These are phyloP conservation scores for Globisporangium iwayamae DNA, from an alignment of 352 stramenopile species.

Conservation along the genomic window DNA sequence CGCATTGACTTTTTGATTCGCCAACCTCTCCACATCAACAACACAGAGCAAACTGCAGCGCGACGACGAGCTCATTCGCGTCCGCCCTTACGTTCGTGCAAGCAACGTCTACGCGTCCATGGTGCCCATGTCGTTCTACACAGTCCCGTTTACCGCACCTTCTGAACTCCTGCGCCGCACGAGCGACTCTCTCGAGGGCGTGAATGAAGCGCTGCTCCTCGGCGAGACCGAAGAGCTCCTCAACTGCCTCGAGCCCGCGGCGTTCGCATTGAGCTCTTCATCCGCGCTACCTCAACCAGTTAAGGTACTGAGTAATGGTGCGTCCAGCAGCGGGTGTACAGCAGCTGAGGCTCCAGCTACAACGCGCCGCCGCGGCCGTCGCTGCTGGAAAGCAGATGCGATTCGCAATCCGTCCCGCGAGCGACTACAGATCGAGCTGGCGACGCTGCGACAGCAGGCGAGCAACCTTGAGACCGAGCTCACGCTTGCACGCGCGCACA, in stretches of 20 bases:
- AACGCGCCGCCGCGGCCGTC: neutral
- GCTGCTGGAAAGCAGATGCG: constrained; percentile 1
- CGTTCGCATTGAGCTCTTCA: constrained; percentile 4
- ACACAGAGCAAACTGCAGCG: neutral
- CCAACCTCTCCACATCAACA: neutral
- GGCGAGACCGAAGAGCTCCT: constrained; percentile 14
- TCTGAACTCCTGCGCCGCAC: neutral
- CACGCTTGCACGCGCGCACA: constrained; percentile 3
- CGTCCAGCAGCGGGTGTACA: no score
- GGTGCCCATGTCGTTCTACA: neutral
- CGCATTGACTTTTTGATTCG: no score
- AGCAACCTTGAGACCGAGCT: constrained; percentile 10
- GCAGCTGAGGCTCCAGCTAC: neutral
- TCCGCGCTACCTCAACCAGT: no score
- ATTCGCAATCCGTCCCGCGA: constrained; percentile 14
- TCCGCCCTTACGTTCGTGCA: no score
- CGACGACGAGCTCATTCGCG: neutral
- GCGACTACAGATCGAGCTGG: constrained; percentile 13
- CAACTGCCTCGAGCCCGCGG: constrained; percentile 11
- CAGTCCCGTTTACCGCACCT: neutral
- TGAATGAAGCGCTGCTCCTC: constrained; percentile 13
- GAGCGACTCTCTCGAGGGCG: neutral
- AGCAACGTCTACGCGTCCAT: no score
- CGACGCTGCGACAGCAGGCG: constrained; percentile 5
- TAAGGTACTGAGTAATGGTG: no score